Evolutionary conservation across 2,329 filamentous ascomycete species (phyloP).

Genomic region (Botrytis cinerea): DNA sequence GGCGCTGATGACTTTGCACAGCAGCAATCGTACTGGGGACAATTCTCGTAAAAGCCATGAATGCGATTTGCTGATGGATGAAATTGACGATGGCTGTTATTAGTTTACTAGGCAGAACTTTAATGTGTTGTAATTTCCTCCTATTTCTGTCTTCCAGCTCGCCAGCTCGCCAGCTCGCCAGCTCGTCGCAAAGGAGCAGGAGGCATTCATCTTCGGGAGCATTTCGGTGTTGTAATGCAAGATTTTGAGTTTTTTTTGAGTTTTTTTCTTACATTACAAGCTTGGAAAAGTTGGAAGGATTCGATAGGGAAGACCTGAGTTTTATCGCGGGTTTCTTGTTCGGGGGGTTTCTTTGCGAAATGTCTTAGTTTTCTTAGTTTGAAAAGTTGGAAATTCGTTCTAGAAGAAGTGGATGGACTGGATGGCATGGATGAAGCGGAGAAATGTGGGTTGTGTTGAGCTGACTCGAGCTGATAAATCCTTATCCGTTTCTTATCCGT

Average conservation of each 20-base stretch:
- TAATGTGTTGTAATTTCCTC: background rate
- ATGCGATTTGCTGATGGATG: slow-evolving; percentile 10
- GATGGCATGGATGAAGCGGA: background rate
- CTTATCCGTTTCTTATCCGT: background rate
- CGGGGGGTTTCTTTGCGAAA: background rate
- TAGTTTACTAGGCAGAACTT: slow-evolving; percentile 7
- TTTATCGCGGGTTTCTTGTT: slow-evolving; percentile 15
- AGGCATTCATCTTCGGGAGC: background rate
- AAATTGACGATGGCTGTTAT: background rate
- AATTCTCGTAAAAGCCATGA: background rate
- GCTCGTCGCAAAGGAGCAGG: background rate
- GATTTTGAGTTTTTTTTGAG: background rate
- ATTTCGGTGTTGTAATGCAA: slow-evolving; percentile 5
- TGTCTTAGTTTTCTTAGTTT: background rate
- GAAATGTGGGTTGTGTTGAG: background rate
- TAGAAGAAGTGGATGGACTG: slow-evolving; percentile 7
- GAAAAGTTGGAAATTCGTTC: background rate
- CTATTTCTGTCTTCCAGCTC: slow-evolving; percentile 5
- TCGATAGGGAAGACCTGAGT: background rate
- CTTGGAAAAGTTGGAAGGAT: slow-evolving; percentile 5
- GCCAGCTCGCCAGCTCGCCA: background rate
- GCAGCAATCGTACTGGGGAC: background rate
- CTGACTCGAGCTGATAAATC: slow-evolving; percentile 7
- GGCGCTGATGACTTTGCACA: background rate
- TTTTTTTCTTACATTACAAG: background rate